Conservation (phyloP, 768 basidiomycete genomes). For the Crepidotus variabilis region DNA sequence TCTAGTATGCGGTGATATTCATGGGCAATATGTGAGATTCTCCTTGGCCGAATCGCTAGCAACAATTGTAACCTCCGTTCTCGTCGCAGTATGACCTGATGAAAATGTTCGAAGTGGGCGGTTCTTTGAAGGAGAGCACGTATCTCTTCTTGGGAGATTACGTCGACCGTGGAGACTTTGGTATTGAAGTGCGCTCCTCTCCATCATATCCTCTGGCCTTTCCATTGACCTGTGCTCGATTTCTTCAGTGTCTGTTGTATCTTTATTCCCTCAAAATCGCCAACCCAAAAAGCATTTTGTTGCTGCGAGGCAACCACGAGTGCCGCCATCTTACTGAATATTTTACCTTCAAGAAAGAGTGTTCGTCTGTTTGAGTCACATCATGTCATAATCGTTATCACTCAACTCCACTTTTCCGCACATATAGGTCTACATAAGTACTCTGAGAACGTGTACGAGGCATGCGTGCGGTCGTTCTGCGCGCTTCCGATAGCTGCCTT, state of each 20-base stretch:
- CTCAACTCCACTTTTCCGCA: not conserved
- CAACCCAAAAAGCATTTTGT: conserved; percentile 76
- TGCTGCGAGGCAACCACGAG: conserved; percentile 96
- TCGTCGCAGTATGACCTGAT: conserved; percentile 84
- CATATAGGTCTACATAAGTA: conserved; percentile 84
- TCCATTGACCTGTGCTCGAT: not conserved
- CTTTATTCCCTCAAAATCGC: conserved; percentile 91
- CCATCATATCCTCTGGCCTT: not conserved
- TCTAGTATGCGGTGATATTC: conserved; percentile 93
- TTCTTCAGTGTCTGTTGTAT: conserved; percentile 79
- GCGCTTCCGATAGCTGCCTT: conserved; percentile 88
- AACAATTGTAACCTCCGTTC: conserved; percentile 2
- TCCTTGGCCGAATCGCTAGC: not conserved
- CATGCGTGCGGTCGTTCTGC: conserved; percentile 87
- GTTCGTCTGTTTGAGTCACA: conserved; percentile 38
- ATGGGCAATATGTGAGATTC: conserved; percentile 86
- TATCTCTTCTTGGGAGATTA: conserved; percentile 98
- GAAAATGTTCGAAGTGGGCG: conserved; percentile 96
- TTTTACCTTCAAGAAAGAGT: conserved; percentile 98
- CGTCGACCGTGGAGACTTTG: conserved; percentile 93
- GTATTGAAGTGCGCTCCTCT: conserved; percentile 43
- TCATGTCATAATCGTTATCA: conserved; percentile 4
- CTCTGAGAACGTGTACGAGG: conserved; percentile 82
- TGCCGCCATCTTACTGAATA: conserved; percentile 96
- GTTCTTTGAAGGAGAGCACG: conserved; percentile 72